phyloP scores from a whole-genome alignment of 257 asterid species.

The Gentiana dahurica region DNA sequence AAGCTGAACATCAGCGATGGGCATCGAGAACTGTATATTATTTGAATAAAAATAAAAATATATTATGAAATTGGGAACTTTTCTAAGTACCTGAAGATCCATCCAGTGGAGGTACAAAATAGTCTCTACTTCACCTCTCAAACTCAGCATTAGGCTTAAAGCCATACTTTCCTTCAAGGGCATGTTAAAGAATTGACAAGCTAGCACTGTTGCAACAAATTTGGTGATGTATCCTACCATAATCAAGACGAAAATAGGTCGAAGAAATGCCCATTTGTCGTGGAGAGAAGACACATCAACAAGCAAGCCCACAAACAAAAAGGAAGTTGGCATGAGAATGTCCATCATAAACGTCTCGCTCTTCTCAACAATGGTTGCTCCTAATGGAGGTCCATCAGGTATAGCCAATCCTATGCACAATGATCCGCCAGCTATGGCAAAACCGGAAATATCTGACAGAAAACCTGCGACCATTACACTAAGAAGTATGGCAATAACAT shows the following conservation, averaged over 20 bases:
- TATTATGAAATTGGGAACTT: conserved; percentile 14
- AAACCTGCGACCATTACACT: conserved; percentile 32
- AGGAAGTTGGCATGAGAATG: conserved; percentile 43
- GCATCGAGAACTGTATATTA: not conserved
- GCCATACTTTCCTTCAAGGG: conserved; percentile 56
- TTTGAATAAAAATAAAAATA: not conserved
- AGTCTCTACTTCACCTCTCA: conserved; percentile 62
- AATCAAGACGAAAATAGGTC: conserved; percentile 39
- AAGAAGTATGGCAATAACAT: conserved; percentile 25
- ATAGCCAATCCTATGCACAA: conserved; percentile 41
- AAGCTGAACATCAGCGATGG: not conserved
- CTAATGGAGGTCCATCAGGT: conserved; percentile 64
- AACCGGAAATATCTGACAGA: conserved; percentile 40
- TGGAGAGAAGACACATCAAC: conserved; percentile 33
- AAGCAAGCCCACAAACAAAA: conserved; percentile 43
- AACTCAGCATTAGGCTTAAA: conserved; percentile 60
- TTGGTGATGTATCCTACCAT: conserved; percentile 48
- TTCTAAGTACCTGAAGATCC: conserved; percentile 52
- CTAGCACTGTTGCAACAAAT: conserved; percentile 42
- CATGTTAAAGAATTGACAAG: conserved; percentile 42
- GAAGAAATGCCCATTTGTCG: conserved; percentile 24
- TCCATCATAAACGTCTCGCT: conserved; percentile 48
- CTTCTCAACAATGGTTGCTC: conserved; percentile 47
- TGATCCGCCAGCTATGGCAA: conserved; percentile 35
- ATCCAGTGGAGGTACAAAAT: conserved; percentile 59